Evolutionary conservation across 306 rosid genomes (phyloP), one percentile per base, ranked within the genome.

Genomic region (Cyamopsis tetragonoloba): DNA sequence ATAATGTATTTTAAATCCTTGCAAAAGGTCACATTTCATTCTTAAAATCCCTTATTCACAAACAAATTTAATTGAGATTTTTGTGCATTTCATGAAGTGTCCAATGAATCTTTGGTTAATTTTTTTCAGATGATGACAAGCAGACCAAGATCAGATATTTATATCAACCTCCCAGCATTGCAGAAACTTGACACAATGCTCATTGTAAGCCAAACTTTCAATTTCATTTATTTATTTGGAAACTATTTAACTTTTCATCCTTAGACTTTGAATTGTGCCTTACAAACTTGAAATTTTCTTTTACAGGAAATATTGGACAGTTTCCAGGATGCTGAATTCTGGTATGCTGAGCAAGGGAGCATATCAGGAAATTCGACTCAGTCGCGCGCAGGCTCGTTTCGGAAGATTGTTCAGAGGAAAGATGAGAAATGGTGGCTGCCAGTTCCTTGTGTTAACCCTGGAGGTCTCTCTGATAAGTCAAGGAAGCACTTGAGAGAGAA

Each of bases 361-460:
- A 73, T 90, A 68, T 83, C 96, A 6, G 86, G 82, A 5, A 83
- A 82, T 57, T 85, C 95, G 6, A 73, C 71, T 39, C 76, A 63
- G 26, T 74, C 86, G 4, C 81, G 75, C 8, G 80, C 78, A 12
- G 91, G 96, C 67, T 95, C 99, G 2, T 95, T 95, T 65, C 80
- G 99, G 6, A 85, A 64, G 80, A 57, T 91, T 69, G 75, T 43
- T 79, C 84, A 76, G 71, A 76, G 95, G 67, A 88, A 86, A 71
- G 99, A 95, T 58, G 99, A 90, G 72, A 95, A 95, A 68, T 95
- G 99, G 99, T 95, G 99, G 99, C 60, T 90, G 66, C 99, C 99
- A 7, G 81, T 88, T 54, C 99, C 99, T 26, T 95, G 97, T 77
- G 87, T 90, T 44, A 78, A 73, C 72, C 41, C 86, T 0, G 79